Percentiles rank a stretch among this genome's conserved stretches.
Evolutionary conservation across 2,329 filamentous ascomycete species (phyloP).

Genomic region (Cordyceps fumosorosea): DNA sequence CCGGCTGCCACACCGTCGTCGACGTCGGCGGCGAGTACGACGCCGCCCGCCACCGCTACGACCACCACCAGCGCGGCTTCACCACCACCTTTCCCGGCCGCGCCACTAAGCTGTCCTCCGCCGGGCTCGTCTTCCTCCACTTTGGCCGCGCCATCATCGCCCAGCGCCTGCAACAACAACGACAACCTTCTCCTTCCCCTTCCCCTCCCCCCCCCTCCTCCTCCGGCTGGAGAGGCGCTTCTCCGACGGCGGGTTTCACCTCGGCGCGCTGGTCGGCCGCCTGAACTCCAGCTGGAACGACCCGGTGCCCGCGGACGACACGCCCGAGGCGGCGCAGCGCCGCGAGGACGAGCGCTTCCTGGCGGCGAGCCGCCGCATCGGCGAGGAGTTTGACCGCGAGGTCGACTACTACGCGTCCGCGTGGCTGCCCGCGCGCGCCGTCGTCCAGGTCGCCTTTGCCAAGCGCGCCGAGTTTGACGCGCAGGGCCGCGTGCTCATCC

Average conservation of each 20-base stretch:
- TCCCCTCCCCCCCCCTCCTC: conserved; percentile 26
- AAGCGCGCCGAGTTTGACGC: conserved; percentile 62
- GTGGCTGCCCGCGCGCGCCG: conserved; percentile 82
- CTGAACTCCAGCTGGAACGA: conserved; percentile 81
- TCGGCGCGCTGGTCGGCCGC: conserved; percentile 76
- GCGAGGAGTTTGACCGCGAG: conserved; percentile 78
- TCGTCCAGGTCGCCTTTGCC: conserved; percentile 70
- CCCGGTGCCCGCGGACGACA: conserved; percentile 37
- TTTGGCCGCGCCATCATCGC: conserved; percentile 83
- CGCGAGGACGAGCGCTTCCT: conserved; percentile 78
- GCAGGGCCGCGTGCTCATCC: conserved; percentile 72
- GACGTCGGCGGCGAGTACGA: conserved; percentile 98
- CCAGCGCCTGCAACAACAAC: conserved; percentile 27
- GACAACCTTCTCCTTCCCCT: too few relatives aligned
- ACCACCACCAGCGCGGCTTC: conserved; percentile 97
- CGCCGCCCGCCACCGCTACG: conserved; percentile 67
- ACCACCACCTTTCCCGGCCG: conserved; percentile 75
- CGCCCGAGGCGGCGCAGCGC: conserved; percentile 33
- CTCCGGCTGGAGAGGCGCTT: conserved; percentile 77
- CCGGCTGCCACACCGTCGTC: conserved; percentile 86
- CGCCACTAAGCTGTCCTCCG: conserved; percentile 83
- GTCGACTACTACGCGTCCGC: conserved; percentile 66
- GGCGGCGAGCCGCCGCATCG: conserved; percentile 73
- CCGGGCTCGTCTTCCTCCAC: conserved; percentile 92
- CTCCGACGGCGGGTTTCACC: conserved; percentile 72